phyloP scores from a whole-genome alignment of 148 eudicot species.

The Silene uniflora region DNA sequence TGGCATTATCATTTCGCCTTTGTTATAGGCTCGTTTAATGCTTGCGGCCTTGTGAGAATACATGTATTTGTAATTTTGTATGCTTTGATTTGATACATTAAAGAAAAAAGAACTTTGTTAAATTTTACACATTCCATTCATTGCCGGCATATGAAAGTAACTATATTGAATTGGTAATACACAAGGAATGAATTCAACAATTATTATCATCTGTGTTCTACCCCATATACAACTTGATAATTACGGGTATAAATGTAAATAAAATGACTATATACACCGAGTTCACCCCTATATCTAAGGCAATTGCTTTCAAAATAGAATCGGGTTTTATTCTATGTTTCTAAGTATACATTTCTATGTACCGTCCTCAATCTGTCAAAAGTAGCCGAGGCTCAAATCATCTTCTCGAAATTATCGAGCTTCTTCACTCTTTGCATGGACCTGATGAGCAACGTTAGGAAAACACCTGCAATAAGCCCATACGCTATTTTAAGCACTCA shows the following conservation, averaged over 20 bases:
- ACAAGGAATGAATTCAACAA: background rate
- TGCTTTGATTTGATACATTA: too few species aligned
- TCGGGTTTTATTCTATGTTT: background rate
- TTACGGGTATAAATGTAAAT: background rate
- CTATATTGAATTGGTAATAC: too few species aligned
- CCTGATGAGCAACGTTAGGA: slow-evolving; percentile 55
- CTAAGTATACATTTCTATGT: slow-evolving; percentile 17
- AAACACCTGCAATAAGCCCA: slow-evolving; percentile 56
- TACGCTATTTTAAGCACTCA: background rate
- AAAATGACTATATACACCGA: slow-evolving; percentile 11
- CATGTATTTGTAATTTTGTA: too few species aligned
- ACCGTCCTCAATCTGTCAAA: background rate
- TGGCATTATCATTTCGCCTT: too few species aligned
- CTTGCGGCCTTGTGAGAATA: too few species aligned
- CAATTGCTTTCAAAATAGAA: background rate
- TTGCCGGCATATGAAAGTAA: too few species aligned
- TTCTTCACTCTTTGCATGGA: slow-evolving; percentile 91
- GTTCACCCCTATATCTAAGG: background rate
- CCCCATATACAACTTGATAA: slow-evolving; percentile 15
- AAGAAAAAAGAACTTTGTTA: too few species aligned
- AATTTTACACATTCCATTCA: too few species aligned
- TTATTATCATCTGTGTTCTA: background rate
- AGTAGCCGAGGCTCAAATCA: slow-evolving; percentile 37
- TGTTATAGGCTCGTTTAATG: too few species aligned
- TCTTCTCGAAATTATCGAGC: slow-evolving; percentile 86